Base-by-base conservation (phyloP, 2,329 filamentous ascomycete species). In the Penicillium sp. region DNA sequence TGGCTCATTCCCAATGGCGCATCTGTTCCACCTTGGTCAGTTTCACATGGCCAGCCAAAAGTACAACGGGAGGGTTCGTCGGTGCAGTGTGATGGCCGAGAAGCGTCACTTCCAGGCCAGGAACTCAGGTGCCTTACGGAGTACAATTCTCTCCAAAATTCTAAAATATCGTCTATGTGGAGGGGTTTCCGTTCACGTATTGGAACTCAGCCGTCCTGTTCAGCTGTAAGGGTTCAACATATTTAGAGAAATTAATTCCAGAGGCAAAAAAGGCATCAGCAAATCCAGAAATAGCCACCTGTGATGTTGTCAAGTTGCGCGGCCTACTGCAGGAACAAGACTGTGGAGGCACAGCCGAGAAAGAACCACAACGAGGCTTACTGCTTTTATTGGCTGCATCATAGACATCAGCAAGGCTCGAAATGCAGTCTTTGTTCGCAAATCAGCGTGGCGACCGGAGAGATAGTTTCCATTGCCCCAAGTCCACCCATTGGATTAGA, bases 291-390 rank as follows among this genome's bases (percentile, higher is more conserved):
- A 37, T 27, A 22, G 27, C 49, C 49, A 42, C 39, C 39, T 52
- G 49, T 33, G 39, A 52, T 57, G 22, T 56, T 54, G 63, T 47
- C 56, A 31, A 43, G 56, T 60, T 53, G 52, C 61, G 65, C 64
- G 68, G 69, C 61, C 70, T 73, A 72, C 71, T 73, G 71, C 71
- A 73, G 71, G 70, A 71, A 73, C 71, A 59, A 62, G 52, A 49
- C 55, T 64, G 67, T 64, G 65, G 68, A 68, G 65, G 64, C 59
- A 63, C 52, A 59, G 54, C 53, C 49, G 52, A 46, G 50, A 19
- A 49, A 57, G 55, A 59, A 59, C 51, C 49, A 56, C 22, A 35
- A 50, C 16, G 44, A 50, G 49, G 44, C 42, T 48, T 39, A 44
- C 22, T 29, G 50, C n/a, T 26, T 24, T 54, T 35, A 63, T 59